Evolutionary conservation across 805 yeast species (phyloP), one percentile per base, ranked within the genome.

Genomic region (Candida xyloterini): DNA sequence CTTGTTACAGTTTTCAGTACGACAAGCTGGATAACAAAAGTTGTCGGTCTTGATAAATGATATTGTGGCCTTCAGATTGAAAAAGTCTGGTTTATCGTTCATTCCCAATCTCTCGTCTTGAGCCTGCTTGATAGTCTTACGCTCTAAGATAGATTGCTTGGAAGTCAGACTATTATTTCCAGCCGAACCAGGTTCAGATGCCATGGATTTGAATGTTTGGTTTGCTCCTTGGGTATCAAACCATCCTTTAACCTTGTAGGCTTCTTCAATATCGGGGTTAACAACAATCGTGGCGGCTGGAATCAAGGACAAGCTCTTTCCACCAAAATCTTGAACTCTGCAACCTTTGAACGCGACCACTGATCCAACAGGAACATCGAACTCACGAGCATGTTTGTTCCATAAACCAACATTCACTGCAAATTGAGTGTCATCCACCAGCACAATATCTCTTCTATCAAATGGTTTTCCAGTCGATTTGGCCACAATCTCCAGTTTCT

Each of bases 281-380:
- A 85, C 73, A 26, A 79, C 62, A 48, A 93, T 65, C 1, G 85
- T 74, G 15, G 96, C 89, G 9, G 86, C 74, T 45, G 82, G 87
- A 16, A 90, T 79, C 61, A 89, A 74, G 1, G 95, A 82, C 50
- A 93, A 69, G 10, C 86, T 74, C 57, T 91, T 80, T 18, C 97
- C 97, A 43, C 82, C 81, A 60, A 87, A 93, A 58, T 90, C 97
- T 42, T 82, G 79, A 24, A 91, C 85, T 57, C 86, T 82, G 34
- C 85, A 91, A 42, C 95, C 96, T 66, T 91, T 91, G 53, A 90
- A 71, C 1, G 96, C 98, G 28, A 93, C 70, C n/a, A 91, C 89
- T 0, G 93, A 75, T 14, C 91, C 95, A 46, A 71, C 81, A 10
- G 84, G 81, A 25, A 79, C 65, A 44, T 67, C 70, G 56, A 93